Evolutionary conservation across 208 protist species (phyloP).

Genomic region (Trypanosomatidae sp.): DNA sequence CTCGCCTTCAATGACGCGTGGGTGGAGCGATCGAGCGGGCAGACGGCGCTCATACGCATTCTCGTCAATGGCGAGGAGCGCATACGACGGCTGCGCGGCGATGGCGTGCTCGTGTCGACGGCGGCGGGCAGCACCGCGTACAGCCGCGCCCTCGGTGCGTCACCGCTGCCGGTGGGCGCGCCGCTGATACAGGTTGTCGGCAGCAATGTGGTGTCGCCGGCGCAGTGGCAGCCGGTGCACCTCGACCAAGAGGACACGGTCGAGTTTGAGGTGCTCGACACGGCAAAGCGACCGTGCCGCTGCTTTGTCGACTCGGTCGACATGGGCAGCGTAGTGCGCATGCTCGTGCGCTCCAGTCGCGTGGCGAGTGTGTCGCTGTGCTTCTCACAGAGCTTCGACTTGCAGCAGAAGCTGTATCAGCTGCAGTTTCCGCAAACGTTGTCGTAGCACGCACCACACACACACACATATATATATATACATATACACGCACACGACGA

Average conservation of each 20-base stretch:
- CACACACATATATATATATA: no score
- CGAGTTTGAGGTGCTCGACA: constrained; percentile 81
- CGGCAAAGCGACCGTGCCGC: constrained; percentile 63
- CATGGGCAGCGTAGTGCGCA: constrained; percentile 65
- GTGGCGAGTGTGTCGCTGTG: constrained; percentile 68
- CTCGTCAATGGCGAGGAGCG: constrained; percentile 80
- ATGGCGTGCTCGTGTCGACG: constrained; percentile 82
- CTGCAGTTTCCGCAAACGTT: constrained; percentile 79
- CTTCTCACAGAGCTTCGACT: constrained; percentile 78
- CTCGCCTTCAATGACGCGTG: constrained; percentile 88
- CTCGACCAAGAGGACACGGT: constrained; percentile 83
- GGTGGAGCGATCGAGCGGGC: constrained; percentile 81
- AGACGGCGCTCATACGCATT: constrained; percentile 84
- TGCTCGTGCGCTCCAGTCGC: constrained; percentile 75
- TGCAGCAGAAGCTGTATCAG: constrained; percentile 83
- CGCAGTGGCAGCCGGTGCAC: constrained; percentile 78
- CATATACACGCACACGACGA: no score
- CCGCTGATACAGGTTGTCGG: constrained; percentile 84
- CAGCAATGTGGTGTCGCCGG: constrained; percentile 81
- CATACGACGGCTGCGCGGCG: constrained; percentile 61
- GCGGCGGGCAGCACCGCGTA: constrained; percentile 85
- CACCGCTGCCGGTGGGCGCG: constrained; percentile 72
- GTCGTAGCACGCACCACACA: no score
- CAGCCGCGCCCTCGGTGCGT: constrained; percentile 73
- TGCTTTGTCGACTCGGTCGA: constrained; percentile 85